A percentile compares a stretch with the other conserved stretches of the same genome.
These are phyloP conservation scores for Vigna nakashimae DNA, from an alignment of 306 rosid genomes.

Conservation along the genomic window DNA sequence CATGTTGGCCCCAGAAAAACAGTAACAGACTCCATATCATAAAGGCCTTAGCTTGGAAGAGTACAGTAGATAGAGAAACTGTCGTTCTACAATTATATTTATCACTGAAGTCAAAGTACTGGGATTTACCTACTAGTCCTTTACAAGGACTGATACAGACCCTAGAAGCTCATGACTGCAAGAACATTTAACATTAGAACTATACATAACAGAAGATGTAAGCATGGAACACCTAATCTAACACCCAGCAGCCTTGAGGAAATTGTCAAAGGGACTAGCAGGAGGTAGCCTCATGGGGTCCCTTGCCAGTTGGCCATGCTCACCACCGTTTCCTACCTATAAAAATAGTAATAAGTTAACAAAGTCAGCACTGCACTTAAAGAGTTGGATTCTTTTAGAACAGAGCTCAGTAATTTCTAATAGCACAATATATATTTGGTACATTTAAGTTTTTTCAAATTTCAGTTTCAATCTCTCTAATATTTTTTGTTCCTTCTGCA, in stretches of 20 bases:
- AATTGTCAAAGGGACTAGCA: conserved; percentile 97
- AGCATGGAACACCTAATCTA: conserved; percentile 43
- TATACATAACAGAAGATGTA: conserved; percentile 31
- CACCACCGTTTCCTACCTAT: conserved; percentile 56
- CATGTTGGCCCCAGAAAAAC: conserved; percentile 11
- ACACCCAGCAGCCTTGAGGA: conserved; percentile 96
- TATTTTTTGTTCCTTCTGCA: no score
- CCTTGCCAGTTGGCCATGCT: conserved; percentile 40
- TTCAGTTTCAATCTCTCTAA: no score
- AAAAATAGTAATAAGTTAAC: background rate
- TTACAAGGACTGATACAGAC: conserved; percentile 31
- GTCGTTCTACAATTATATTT: conserved; percentile 9
- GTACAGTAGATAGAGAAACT: background rate
- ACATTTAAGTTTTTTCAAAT: no score
- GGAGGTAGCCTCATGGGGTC: conserved; percentile 90
- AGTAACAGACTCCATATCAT: conserved; percentile 4
- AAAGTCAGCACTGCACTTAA: background rate
- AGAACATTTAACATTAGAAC: conserved; percentile 35
- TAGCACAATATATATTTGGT: no score
- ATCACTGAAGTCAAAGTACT: conserved; percentile 15
- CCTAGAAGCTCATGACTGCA: conserved; percentile 14
- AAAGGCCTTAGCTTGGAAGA: conserved; percentile 2
- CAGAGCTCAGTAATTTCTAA: background rate
- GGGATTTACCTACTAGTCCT: conserved; percentile 25
- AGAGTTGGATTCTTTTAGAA: conserved; percentile 11